phyloP scores from a whole-genome alignment of 352 stramenopile genomes.

The Halophytophthora batemanensis region DNA sequence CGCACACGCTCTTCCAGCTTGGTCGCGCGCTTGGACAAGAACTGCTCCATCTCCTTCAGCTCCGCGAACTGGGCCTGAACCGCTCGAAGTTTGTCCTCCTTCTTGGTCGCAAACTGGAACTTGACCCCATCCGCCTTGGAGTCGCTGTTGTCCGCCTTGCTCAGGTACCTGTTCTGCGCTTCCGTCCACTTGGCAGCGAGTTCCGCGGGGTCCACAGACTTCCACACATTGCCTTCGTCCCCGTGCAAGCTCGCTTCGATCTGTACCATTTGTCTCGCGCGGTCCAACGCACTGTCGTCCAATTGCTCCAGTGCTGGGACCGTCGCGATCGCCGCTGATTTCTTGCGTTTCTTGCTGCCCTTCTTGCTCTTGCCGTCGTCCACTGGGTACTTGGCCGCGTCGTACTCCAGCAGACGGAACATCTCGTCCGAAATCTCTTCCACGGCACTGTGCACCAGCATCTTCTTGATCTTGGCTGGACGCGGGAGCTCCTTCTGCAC shows the following conservation, averaged over 20 bases:
- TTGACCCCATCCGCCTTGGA: conserved; percentile 17
- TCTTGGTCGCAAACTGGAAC: conserved; percentile 41
- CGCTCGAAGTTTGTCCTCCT: conserved; percentile 46
- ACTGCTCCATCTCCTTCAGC: conserved; percentile 60
- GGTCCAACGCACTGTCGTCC: conserved; percentile 59
- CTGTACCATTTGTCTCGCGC: conserved; percentile 71
- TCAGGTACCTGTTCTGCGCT: conserved; percentile 39
- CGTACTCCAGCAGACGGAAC: conserved; percentile 58
- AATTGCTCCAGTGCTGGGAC: conserved; percentile 39
- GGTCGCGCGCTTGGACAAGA: conserved; percentile 58
- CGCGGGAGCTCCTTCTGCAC: conserved; percentile 71
- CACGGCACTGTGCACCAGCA: conserved; percentile 42
- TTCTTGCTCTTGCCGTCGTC: conserved; percentile 36
- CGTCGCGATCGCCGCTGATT: conserved; percentile 21
- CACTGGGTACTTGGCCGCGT: conserved; percentile 49
- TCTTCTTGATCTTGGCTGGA: conserved; percentile 54
- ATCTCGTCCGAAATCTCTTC: conserved; percentile 58
- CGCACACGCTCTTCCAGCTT: conserved; percentile 72
- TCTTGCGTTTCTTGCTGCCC: conserved; percentile 64
- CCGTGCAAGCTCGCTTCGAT: conserved; percentile 67
- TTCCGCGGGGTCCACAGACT: conserved; percentile 8
- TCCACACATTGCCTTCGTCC: conserved; percentile 36
- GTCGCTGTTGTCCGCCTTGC: conserved; percentile 14
- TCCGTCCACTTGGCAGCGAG: conserved; percentile 36
- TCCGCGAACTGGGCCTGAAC: conserved; percentile 59